Base-by-base conservation (phyloP, 2,329 filamentous ascomycete species). In the Penicillium freii region DNA sequence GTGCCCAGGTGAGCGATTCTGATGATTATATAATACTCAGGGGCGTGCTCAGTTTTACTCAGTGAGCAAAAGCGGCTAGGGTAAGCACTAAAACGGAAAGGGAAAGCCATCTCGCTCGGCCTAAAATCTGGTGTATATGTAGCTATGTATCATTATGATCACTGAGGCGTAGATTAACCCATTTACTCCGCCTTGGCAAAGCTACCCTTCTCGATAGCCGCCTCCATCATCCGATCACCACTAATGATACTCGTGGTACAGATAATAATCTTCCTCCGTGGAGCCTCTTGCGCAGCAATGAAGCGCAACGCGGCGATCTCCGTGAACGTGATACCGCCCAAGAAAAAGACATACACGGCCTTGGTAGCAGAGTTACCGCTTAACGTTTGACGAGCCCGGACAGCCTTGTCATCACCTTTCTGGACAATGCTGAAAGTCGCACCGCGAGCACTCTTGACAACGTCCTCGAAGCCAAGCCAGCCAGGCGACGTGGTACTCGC, bases 261-360 rank as follows among this genome's bases (percentile, higher is more conserved):
- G 69, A 99, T 92, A 48, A 99, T 81, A 66, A 99, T 88, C 69
- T 90, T 90, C 72, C 90, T 87, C 65, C 88, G 87, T 50, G 82
- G 87, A 80, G 90, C 84, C 85, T 94, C 87, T 74, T 93, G 87
- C 71, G 87, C 87, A 10, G 90, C 91, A 65, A 99, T 88, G 71
- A 96, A 97, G 54, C 95, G 84, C 71, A 99, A 73, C 21, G 95
- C 94, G 40, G 95, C 92, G 72, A 99, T 93, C 76, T 99, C 94
- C 0, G 94, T 93, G 71, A 95, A 96, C 0, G 92, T 97, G 54
- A 99, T 90, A 2, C 94, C 95, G n/a, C 94, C 94, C 19, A 99
- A 79, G 75, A 97, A 97, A 66, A 97, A 96, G n/a, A 99, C 87
- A 69, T 97, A 90, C 0, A 96, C 88, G 0, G 90, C 93, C 79